Conservation (phyloP, 179 eudicot species). For the Spinacia oleracea region DNA sequence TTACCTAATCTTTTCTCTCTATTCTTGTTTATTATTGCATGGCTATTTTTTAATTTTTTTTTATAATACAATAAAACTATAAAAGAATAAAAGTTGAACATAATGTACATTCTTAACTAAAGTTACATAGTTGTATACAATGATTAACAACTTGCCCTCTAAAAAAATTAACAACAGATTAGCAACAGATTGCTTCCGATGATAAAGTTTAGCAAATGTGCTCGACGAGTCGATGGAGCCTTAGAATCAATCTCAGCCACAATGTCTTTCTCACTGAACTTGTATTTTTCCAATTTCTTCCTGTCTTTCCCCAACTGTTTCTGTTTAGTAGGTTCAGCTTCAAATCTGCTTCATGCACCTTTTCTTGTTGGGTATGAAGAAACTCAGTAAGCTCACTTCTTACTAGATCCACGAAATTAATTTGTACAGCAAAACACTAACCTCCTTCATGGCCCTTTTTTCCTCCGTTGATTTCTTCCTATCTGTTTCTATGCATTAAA, state of each 20-base stretch:
- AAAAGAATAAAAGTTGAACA: too few relatives aligned
- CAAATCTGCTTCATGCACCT: slow-evolving; percentile 59
- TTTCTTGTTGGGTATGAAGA: slow-evolving; percentile 54
- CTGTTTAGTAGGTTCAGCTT: slow-evolving; percentile 74
- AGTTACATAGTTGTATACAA: too few relatives aligned
- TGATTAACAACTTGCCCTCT: too few relatives aligned
- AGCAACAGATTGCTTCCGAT: too few relatives aligned
- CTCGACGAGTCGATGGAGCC: slow-evolving; percentile 76
- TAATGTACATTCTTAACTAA: too few relatives aligned
- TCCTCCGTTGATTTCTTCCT: slow-evolving; percentile 58
- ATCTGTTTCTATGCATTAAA: slow-evolving; percentile 24
- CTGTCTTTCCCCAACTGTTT: slow-evolving; percentile 60
- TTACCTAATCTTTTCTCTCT: too few relatives aligned
- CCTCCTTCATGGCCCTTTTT: slow-evolving; percentile 64
- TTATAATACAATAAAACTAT: too few relatives aligned
- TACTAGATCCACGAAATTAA: slow-evolving; percentile 12
- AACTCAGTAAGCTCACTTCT: slow-evolving; percentile 10
- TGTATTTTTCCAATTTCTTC: too few relatives aligned
- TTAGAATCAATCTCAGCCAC: slow-evolving; percentile 66
- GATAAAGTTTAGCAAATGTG: slow-evolving; percentile 18
- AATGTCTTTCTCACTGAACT: slow-evolving; percentile 60
- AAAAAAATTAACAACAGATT: too few relatives aligned
- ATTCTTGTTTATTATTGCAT: too few relatives aligned
- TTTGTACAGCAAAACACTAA: slow-evolving; percentile 30
- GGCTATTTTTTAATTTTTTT: too few relatives aligned